phyloP scores from a whole-genome alignment of 2,329 filamentous ascomycete genomes.

The Aspergillus carbonarius region DNA sequence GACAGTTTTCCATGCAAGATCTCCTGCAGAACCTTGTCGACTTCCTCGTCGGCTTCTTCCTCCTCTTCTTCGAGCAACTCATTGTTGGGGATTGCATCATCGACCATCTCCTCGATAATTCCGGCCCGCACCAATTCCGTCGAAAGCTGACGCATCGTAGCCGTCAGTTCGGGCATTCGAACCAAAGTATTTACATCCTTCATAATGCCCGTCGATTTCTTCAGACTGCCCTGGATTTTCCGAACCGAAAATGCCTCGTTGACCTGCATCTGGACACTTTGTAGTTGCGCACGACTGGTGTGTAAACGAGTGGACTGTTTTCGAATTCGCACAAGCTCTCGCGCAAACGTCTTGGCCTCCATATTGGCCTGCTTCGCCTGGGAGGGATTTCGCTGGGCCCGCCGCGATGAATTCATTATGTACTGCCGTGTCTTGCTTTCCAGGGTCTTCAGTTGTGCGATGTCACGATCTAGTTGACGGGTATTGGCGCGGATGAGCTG shows the following conservation, averaged over 20 bases:
- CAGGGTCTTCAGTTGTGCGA: slow-evolving; percentile 71
- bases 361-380: slow-evolving; percentile 74
- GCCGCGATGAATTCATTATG: slow-evolving; percentile 78
- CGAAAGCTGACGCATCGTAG: slow-evolving; percentile 84
- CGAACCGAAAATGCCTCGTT: slow-evolving; percentile 92
- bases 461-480: slow-evolving; percentile 92
- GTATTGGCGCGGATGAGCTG: slow-evolving; percentile 83
- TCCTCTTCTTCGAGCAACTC: slow-evolving; percentile 69
- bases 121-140: slow-evolving; percentile 90
- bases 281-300: slow-evolving; percentile 87
- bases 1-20: slow-evolving; percentile 80
- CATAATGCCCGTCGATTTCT: slow-evolving; percentile 87
- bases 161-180: slow-evolving; percentile 78
- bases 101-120: slow-evolving; percentile 97
- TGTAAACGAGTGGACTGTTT: slow-evolving; percentile 71
- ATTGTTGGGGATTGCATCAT: slow-evolving; percentile 74
- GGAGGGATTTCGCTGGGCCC: slow-evolving; percentile 75
- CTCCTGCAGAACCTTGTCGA: slow-evolving; percentile 90
- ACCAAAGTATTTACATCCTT: slow-evolving; percentile 90
- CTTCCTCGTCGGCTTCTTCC: slow-evolving; percentile 77
- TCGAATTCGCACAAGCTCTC: slow-evolving; percentile 80
- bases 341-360: slow-evolving; percentile 84
- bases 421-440: slow-evolving; percentile 82
- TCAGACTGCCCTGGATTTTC: slow-evolving; percentile 92
- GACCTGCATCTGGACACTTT: slow-evolving; percentile 95